Evolutionary conservation across 305 asterid genomes (phyloP).

Genomic region (Lippia alba): DNA sequence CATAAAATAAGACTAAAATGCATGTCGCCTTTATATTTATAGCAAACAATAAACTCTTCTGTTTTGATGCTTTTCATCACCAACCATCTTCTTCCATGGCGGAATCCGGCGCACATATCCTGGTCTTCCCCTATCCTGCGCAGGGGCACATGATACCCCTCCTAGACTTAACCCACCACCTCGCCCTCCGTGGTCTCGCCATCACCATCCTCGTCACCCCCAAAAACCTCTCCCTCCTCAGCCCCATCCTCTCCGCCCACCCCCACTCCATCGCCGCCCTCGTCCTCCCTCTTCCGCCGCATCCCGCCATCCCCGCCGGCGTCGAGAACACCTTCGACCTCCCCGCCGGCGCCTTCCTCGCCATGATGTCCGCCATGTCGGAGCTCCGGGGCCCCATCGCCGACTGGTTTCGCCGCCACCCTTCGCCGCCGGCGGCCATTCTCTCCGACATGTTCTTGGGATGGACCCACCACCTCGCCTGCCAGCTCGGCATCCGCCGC

Average conservation of each 20-base stretch:
- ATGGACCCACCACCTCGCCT: conserved; percentile 63
- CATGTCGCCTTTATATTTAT: too few relatives aligned
- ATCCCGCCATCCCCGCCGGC: conserved; percentile 64
- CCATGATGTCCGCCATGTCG: conserved; percentile 52
- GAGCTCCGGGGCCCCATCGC: conserved; percentile 47
- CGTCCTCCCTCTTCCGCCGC: conserved; percentile 67
- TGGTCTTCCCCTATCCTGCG: conserved; percentile 83
- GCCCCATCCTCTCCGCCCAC: conserved; percentile 55
- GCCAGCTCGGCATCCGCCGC: conserved; percentile 53
- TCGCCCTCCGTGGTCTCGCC: conserved; percentile 53
- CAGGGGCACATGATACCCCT: conserved; percentile 90
- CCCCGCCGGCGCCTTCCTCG: conserved; percentile 53
- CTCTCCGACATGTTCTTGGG: conserved; percentile 72
- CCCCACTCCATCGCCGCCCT: conserved; percentile 56
- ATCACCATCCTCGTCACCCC: conserved; percentile 79
- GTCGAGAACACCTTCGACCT: conserved; percentile 76
- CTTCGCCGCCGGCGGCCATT: conserved; percentile 71
- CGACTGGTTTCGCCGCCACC: conserved; percentile 63
- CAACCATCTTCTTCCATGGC: too few relatives aligned
- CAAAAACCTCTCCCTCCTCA: conserved; percentile 56
- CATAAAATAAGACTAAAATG: too few relatives aligned
- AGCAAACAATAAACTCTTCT: too few relatives aligned
- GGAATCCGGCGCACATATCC: conserved; percentile 50
- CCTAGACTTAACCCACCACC: conserved; percentile 66
- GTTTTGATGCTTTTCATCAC: too few relatives aligned